These are phyloP conservation scores for Barnettozyma siamensis DNA, from an alignment of 805 yeast species.

Conservation along the genomic window DNA sequence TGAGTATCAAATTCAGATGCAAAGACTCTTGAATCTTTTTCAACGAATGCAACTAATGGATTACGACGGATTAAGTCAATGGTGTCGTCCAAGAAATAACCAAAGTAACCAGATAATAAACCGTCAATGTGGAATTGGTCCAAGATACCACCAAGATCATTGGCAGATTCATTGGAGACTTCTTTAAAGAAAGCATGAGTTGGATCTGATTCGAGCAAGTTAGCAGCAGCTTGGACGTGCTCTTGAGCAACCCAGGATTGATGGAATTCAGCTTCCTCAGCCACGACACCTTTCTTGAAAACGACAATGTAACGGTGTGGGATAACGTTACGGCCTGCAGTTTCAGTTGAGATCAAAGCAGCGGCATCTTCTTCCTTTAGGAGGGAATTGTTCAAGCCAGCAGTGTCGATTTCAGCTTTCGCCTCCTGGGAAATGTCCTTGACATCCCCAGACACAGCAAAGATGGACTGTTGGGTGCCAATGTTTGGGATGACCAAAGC, in stretches of 20 bases:
- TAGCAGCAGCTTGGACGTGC: slow-evolving; percentile 40
- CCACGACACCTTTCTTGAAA: slow-evolving; percentile 58
- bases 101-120: slow-evolving; percentile 72
- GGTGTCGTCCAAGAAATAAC: slow-evolving; percentile 70
- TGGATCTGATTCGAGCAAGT: slow-evolving; percentile 29
- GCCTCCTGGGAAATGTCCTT: slow-evolving; percentile 13
- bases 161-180: slow-evolving; percentile 21
- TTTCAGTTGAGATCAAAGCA: slow-evolving; percentile 42
- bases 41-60: slow-evolving; percentile 64
- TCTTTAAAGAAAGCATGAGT: slow-evolving; percentile 34
- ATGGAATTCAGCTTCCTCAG: slow-evolving; percentile 57
- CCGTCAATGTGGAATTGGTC: slow-evolving; percentile 58
- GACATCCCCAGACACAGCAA: slow-evolving; percentile 19
- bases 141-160: slow-evolving; percentile 46
- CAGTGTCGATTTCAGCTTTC: slow-evolving; percentile 16
- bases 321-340: slow-evolving; percentile 42
- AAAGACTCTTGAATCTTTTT: slow-evolving; percentile 66
- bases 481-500: slow-evolving; percentile 63
- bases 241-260: slow-evolving; percentile 54
- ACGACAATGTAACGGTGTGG: slow-evolving; percentile 82
- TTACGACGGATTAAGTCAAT: slow-evolving; percentile 66
- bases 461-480: slow-evolving; percentile 33
- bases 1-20: slow-evolving; percentile 62
- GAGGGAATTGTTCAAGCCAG: slow-evolving; percentile 10
- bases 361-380: slow-evolving; percentile 27